These are phyloP conservation scores for Rhodotorula glutinis DNA, from an alignment of 1,284 basidiomycete genomes.

Conservation along the genomic window DNA sequence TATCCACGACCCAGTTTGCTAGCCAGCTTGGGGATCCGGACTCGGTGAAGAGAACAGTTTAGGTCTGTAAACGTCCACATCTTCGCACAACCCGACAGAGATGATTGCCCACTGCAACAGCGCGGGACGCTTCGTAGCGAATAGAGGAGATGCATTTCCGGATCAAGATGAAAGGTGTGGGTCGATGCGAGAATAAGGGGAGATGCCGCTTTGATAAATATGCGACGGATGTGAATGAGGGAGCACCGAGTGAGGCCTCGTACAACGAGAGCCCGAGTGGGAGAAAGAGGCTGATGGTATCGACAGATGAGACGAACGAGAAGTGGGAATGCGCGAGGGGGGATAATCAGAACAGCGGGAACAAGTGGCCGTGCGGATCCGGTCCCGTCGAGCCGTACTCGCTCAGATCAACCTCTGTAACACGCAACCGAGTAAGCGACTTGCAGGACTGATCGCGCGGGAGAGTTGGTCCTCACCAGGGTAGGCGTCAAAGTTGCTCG, in stretches of 20 bases:
- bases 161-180: too few relatives aligned
- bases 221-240: not conserved
- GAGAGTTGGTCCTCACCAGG: slow-evolving; percentile 18
- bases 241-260: not conserved
- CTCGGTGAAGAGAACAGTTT: not conserved
- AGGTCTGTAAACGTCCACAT: not conserved
- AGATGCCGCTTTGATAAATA: not conserved
- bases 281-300: too few relatives aligned
- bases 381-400: slow-evolving; percentile 43
- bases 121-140: too few relatives aligned
- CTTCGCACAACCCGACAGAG: too few relatives aligned
- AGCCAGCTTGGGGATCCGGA: not conserved
- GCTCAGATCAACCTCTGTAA: slow-evolving; percentile 38
- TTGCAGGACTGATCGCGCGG: too few relatives aligned
- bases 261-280: too few relatives aligned
- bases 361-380: slow-evolving; percentile 44
- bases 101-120: too few relatives aligned
- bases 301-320: too few relatives aligned
- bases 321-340: not conserved
- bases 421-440: too few relatives aligned
- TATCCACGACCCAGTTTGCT: not conserved
- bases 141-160: too few relatives aligned
- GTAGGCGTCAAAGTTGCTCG: slow-evolving; percentile 46
- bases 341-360: slow-evolving; percentile 29
- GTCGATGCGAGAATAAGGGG: too few relatives aligned